Conservation (phyloP, 805 yeast genomes). For the Ascoidea asiatica region DNA sequence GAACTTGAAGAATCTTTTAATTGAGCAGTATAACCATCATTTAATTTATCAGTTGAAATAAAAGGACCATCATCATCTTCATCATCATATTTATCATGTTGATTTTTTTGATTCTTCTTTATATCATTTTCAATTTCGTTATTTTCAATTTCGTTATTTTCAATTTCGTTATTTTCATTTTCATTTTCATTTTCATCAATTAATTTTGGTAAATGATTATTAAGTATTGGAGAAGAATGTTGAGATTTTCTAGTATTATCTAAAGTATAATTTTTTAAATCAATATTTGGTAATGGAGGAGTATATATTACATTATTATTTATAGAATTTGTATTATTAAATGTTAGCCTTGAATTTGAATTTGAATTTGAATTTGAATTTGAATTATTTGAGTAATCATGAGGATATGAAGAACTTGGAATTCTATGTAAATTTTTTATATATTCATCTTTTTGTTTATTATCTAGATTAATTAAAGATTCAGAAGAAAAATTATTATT, state of each 20-base stretch:
- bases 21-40: background rate
- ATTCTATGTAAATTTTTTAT: background rate
- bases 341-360: too few species aligned
- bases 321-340: background rate
- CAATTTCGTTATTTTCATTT: too few species aligned
- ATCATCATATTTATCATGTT: background rate
- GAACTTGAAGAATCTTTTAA: background rate
- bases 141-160: too few species aligned
- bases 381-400: background rate
- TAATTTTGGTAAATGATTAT: background rate
- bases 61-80: background rate
- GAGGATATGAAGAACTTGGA: background rate
- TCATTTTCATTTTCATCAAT: too few species aligned
- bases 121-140: background rate
- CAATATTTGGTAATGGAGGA: background rate
- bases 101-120: too few species aligned
- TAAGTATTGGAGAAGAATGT: background rate
- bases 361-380: too few species aligned
- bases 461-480: background rate
- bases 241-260: background rate
- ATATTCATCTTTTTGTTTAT: background rate
- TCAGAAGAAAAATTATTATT: background rate
- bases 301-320: too few species aligned
- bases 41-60: background rate
- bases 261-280: background rate